These are phyloP conservation scores for Fraxinus velutina DNA, from an alignment of 305 asterid genomes.

Conservation along the genomic window DNA sequence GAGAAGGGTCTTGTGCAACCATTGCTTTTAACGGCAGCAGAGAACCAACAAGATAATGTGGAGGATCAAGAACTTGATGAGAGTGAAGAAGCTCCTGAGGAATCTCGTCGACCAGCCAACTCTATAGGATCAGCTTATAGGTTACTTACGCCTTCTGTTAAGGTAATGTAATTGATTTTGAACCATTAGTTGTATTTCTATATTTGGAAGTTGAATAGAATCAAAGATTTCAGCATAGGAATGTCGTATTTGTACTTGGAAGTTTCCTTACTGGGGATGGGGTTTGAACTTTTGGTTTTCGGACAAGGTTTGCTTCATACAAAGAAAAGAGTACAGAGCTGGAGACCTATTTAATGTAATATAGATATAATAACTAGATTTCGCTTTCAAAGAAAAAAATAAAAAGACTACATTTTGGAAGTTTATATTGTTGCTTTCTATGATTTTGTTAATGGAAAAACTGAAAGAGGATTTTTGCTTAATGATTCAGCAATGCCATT, in stretches of 20 bases:
- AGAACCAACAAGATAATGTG: slow-evolving; percentile 55
- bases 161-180: slow-evolving; percentile 48
- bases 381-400: not conserved
- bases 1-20: slow-evolving; percentile 86
- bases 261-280: not conserved
- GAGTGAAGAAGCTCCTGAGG: slow-evolving; percentile 83
- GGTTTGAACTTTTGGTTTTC: not conserved
- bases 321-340: not conserved
- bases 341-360: not conserved
- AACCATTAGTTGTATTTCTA: slow-evolving; percentile 7
- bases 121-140: slow-evolving; percentile 76
- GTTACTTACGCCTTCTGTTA: slow-evolving; percentile 89
- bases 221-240: not conserved
- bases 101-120: slow-evolving; percentile 73
- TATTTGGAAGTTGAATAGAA: not conserved
- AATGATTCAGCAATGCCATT: not conserved
- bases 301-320: not conserved
- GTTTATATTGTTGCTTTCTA: not conserved
- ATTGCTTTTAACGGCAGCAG: slow-evolving; percentile 50
- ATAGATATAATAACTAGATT: not conserved
- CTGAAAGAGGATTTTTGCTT: not conserved
- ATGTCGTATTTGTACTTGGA: not conserved
- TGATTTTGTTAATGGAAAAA: not conserved
- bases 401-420: not conserved
- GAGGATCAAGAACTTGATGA: slow-evolving; percentile 68